These are phyloP conservation scores for Monosporozyma aerobia DNA, from an alignment of 805 yeast species.

Conservation along the genomic window DNA sequence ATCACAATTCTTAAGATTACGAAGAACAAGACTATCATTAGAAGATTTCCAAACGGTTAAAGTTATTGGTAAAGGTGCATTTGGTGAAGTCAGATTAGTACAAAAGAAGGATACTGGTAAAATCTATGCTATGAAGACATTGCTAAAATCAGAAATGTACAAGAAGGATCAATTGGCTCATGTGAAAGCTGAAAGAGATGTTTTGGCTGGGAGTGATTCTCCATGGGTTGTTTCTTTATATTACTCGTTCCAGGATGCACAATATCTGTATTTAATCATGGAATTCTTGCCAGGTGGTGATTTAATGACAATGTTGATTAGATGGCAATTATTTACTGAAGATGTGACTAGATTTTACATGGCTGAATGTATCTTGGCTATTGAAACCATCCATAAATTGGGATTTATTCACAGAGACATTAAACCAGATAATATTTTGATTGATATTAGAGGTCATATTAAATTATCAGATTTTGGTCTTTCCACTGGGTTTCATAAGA, in stretches of 20 bases:
- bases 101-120: slow-evolving; percentile 86
- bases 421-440: slow-evolving; percentile 90
- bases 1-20: slow-evolving; percentile 71
- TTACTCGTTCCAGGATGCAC: slow-evolving; percentile 67
- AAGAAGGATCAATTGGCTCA: slow-evolving; percentile 91
- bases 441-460: slow-evolving; percentile 72
- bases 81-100: slow-evolving; percentile 92
- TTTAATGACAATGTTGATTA: slow-evolving; percentile 88
- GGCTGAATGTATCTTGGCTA: slow-evolving; percentile 93
- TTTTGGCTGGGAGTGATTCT: slow-evolving; percentile 80
- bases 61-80: slow-evolving; percentile 92
- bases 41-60: slow-evolving; percentile 85
- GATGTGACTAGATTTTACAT: slow-evolving; percentile 88
- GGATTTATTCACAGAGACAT: slow-evolving; percentile 96
- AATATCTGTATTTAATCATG: slow-evolving; percentile 80
- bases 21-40: slow-evolving; percentile 73
- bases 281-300: slow-evolving; percentile 91
- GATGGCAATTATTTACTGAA: slow-evolving; percentile 89
- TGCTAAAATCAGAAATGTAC: slow-evolving; percentile 85
- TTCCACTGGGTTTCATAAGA: slow-evolving; percentile 86
- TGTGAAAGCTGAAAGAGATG: slow-evolving; percentile 93
- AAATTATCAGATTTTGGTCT: slow-evolving; percentile 84
- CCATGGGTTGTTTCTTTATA: slow-evolving; percentile 83
- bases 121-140: slow-evolving; percentile 90
- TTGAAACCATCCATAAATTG: slow-evolving; percentile 84